A percentile compares a stretch with the other conserved stretches of the same genome.
Conservation (phyloP, 2,329 filamentous ascomycete species). For the Thermoascus crustaceus region DNA sequence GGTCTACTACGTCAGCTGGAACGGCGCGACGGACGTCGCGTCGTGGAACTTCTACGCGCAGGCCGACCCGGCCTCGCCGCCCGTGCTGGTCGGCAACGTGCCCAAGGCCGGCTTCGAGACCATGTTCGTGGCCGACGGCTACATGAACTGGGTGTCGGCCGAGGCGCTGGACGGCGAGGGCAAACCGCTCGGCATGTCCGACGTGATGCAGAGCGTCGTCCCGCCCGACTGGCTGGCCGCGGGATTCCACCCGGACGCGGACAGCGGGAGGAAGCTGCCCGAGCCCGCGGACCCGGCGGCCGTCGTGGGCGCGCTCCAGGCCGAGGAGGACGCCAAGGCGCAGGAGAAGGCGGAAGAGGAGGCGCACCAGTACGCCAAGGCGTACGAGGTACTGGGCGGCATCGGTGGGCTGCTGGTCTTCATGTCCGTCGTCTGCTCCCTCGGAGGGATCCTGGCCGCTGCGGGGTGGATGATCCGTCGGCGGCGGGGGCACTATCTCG, state of each 20-base stretch:
- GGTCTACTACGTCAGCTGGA: slow-evolving; percentile 22
- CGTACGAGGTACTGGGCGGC: slow-evolving; percentile 23
- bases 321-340: slow-evolving; percentile 14
- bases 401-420: slow-evolving; percentile 23
- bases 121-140: slow-evolving; percentile 21
- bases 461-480: slow-evolving; percentile 15
- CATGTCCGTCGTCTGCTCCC: slow-evolving; percentile 16
- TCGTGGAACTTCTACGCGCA: slow-evolving; percentile 27
- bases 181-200: slow-evolving; percentile 12
- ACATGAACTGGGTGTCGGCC: slow-evolving; percentile 20
- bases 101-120: slow-evolving; percentile 29
- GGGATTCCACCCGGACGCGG: slow-evolving; percentile 20
- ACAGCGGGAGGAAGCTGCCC: slow-evolving; percentile 12
- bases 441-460: slow-evolving; percentile 17
- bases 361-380: slow-evolving; percentile 16
- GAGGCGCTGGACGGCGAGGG: slow-evolving; percentile 11
- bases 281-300: slow-evolving; percentile 20
- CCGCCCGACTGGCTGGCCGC: slow-evolving; percentile 23
- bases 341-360: slow-evolving; percentile 5
- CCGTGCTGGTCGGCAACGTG: slow-evolving; percentile 15
- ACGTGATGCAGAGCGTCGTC: slow-evolving; percentile 15
- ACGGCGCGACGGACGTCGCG: slow-evolving; percentile 30
- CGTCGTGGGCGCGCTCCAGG: slow-evolving; percentile 10
- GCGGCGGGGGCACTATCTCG: slow-evolving; percentile 19
- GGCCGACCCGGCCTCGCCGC: slow-evolving; percentile 15